phyloP scores from a whole-genome alignment of 345 rosid genomes.

The Iberis pinnata region DNA sequence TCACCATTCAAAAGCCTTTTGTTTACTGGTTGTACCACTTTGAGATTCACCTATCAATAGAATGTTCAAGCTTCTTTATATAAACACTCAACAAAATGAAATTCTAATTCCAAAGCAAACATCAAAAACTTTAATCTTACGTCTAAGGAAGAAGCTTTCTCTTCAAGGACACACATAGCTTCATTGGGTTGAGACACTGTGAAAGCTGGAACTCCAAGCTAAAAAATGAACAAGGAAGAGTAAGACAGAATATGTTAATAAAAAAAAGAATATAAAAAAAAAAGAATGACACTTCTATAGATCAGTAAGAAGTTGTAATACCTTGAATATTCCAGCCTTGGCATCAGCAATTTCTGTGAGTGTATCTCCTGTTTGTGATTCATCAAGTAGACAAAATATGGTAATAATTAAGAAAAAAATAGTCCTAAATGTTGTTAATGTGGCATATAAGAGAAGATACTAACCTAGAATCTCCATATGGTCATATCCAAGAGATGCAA shows the following conservation, averaged over 20 bases:
- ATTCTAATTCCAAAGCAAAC: slow-evolving; percentile 1
- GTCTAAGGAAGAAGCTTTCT: slow-evolving; percentile 58
- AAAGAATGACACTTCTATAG: too few relatives aligned
- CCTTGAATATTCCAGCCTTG: slow-evolving; percentile 98
- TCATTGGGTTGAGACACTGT: slow-evolving; percentile 95
- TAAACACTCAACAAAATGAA: slow-evolving; percentile 4
- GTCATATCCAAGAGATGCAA: slow-evolving; percentile 90
- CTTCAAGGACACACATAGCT: slow-evolving; percentile 88
- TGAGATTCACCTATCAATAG: slow-evolving; percentile 59
- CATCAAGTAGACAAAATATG: too few relatives aligned
- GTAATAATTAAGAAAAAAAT: too few relatives aligned
- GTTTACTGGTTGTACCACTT: slow-evolving; percentile 58
- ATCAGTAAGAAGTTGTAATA: too few relatives aligned
- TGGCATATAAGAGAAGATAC: too few relatives aligned
- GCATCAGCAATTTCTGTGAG: slow-evolving; percentile 94
- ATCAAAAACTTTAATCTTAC: slow-evolving; percentile 44
- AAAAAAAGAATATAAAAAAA: too few relatives aligned
- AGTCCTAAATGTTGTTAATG: too few relatives aligned
- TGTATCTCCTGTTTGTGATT: slow-evolving; percentile 88
- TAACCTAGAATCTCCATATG: slow-evolving; percentile 99
- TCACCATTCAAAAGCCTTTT: slow-evolving; percentile 49
- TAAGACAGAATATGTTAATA: slow-evolving; percentile 2
- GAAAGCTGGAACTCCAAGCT: slow-evolving; percentile 78
- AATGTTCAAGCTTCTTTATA: slow-evolving; percentile 16
- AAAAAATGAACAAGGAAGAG: slow-evolving; percentile 26